Conservation (phyloP, 1,284 basidiomycete species). For the Tetrapyrgos nigripes region DNA sequence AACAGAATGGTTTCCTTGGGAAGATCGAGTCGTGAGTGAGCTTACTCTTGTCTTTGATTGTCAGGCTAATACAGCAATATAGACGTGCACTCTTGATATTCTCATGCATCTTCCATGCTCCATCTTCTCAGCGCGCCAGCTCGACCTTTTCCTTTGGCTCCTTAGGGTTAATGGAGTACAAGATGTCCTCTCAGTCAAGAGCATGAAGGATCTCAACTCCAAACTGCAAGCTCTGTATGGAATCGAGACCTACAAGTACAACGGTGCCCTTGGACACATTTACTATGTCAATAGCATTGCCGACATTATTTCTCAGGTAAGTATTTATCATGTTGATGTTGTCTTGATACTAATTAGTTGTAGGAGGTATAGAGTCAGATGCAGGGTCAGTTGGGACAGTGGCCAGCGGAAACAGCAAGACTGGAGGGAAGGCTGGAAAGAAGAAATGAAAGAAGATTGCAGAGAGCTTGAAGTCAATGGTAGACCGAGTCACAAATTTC, state of each 20-base stretch:
- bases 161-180: slow-evolving; percentile 33
- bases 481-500: not conserved
- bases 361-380: no score
- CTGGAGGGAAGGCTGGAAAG: not conserved
- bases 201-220: slow-evolving; percentile 30
- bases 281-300: slow-evolving; percentile 39
- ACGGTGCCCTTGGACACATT: slow-evolving; percentile 39
- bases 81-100: slow-evolving; percentile 42
- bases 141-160: slow-evolving; percentile 41
- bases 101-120: slow-evolving; percentile 43
- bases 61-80: not conserved
- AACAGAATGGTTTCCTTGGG: slow-evolving; percentile 12
- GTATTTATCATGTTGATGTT: not conserved
- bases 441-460: not conserved
- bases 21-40: slow-evolving; percentile 4
- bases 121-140: slow-evolving; percentile 37
- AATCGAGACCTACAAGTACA: slow-evolving; percentile 32
- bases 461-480: not conserved
- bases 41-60: not conserved
- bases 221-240: slow-evolving; percentile 37
- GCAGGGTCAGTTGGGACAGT: not conserved
- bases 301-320: slow-evolving; percentile 40
- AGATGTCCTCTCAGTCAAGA: slow-evolving; percentile 34
- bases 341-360: no score
- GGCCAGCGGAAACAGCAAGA: not conserved